phyloP scores from a whole-genome alignment of 2,329 filamentous ascomycete species.

The Hypoxylon sp. region DNA sequence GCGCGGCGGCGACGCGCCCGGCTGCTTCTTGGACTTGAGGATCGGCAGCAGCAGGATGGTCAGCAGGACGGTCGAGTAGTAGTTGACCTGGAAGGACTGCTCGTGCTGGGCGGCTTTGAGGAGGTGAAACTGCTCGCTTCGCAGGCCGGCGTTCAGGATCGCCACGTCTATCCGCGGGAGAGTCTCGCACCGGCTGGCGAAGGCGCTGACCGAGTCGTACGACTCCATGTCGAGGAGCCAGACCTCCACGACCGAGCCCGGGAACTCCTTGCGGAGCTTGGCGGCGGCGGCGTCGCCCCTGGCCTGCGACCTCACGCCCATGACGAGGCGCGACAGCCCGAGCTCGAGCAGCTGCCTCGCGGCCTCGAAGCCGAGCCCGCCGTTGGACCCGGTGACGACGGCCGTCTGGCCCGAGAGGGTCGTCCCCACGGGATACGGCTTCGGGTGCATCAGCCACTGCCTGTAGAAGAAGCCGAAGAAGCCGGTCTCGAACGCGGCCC shows the following conservation, averaged over 20 bases:
- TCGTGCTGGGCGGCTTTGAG: slow-evolving; percentile 29
- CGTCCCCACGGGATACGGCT: slow-evolving; percentile 32
- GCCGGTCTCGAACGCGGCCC: slow-evolving; percentile 41
- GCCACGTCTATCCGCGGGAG: slow-evolving; percentile 27
- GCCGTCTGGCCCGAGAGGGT: slow-evolving; percentile 23
- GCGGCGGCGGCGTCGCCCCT: slow-evolving; percentile 23
- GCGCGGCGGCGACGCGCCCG: slow-evolving; percentile 12
- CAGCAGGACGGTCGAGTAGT: slow-evolving; percentile 33
- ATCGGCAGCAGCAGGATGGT: slow-evolving; percentile 30
- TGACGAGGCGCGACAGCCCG: slow-evolving; percentile 18
- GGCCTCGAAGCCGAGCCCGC: slow-evolving; percentile 28
- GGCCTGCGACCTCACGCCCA: slow-evolving; percentile 21
- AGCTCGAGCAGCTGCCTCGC: slow-evolving; percentile 25
- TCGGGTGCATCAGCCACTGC: slow-evolving; percentile 32
- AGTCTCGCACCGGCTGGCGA: slow-evolving; percentile 20
- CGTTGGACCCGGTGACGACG: slow-evolving; percentile 28
- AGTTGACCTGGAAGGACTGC: slow-evolving; percentile 33
- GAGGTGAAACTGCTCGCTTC: slow-evolving; percentile 7
- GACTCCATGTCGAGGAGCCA: slow-evolving; percentile 34
- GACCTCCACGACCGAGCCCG: slow-evolving; percentile 14
- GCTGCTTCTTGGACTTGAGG: slow-evolving; percentile 26
- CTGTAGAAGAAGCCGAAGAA: slow-evolving; percentile 53
- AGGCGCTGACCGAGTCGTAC: slow-evolving; percentile 24
- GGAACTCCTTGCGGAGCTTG: slow-evolving; percentile 22
- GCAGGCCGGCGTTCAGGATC: slow-evolving; percentile 27